Conservation (phyloP, 805 yeast genomes). For the Yarrowia hollandica region DNA sequence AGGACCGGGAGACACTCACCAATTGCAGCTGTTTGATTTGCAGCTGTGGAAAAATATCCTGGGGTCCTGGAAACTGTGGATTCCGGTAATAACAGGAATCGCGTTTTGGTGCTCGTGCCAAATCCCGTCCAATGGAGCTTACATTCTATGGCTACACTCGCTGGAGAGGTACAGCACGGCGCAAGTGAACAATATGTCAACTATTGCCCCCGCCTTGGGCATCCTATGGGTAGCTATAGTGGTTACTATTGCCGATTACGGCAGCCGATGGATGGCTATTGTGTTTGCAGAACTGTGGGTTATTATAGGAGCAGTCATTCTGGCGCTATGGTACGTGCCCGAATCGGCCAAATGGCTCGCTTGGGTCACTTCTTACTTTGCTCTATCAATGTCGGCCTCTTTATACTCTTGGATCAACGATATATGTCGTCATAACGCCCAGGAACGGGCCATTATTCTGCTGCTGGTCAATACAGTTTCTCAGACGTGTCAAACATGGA, state of each 20-base stretch:
- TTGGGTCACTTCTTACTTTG: conserved; percentile 55
- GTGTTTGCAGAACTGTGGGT: conserved; percentile 54
- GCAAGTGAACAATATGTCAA: conserved; percentile 50
- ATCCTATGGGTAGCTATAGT: conserved; percentile 43
- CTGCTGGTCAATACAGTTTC: conserved; percentile 55
- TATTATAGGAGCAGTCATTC: conserved; percentile 51
- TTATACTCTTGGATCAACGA: conserved; percentile 61
- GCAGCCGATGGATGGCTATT: conserved; percentile 53
- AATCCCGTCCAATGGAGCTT: not conserved
- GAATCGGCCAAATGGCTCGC: conserved; percentile 62
- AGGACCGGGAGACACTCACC: conserved; percentile 21
- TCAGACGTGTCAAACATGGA: conserved; percentile 57
- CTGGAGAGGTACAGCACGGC: not conserved
- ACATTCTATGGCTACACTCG: not conserved
- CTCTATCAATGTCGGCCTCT: conserved; percentile 63
- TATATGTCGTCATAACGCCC: conserved; percentile 55
- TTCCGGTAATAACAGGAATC: conserved; percentile 54
- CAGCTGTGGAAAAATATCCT: conserved; percentile 54
- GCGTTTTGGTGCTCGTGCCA: conserved; percentile 55
- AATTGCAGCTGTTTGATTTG: conserved; percentile 42
- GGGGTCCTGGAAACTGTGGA: conserved; percentile 60
- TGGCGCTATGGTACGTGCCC: conserved; percentile 58
- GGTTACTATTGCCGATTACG: conserved; percentile 45
- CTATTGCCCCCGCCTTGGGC: conserved; percentile 60
- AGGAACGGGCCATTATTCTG: conserved; percentile 53